Conservation (phyloP, 1,284 basidiomycete genomes). For the Rhodofomes roseus region DNA sequence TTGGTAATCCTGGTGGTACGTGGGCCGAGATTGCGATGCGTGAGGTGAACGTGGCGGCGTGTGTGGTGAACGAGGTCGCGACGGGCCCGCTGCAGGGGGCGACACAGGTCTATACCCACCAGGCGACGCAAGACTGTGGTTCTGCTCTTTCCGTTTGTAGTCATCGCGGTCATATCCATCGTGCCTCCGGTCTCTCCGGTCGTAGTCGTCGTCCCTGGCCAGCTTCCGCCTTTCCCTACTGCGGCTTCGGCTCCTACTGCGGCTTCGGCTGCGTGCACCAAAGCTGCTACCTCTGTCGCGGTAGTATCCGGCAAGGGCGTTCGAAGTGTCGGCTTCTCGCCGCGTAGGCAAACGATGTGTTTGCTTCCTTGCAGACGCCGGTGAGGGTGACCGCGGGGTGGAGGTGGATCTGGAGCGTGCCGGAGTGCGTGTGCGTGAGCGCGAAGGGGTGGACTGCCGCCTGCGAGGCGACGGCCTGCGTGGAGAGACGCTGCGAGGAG, state of each 20-base stretch:
- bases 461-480: slow-evolving; percentile 5
- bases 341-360: slow-evolving; percentile 29
- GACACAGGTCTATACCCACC: slow-evolving; percentile 17
- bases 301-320: slow-evolving; percentile 15
- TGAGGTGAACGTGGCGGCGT: slow-evolving; percentile 21
- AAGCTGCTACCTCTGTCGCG: slow-evolving; percentile 18
- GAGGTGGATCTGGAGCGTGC: neutral
- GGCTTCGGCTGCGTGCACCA: slow-evolving; percentile 1
- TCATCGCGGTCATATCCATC: neutral
- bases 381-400: slow-evolving; percentile 16
- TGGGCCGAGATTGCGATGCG: slow-evolving; percentile 29
- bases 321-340: slow-evolving; percentile 11
- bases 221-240: slow-evolving; percentile 3
- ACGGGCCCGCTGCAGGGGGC: slow-evolving; percentile 10
- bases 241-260: slow-evolving; percentile 4
- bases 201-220: neutral
- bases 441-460: slow-evolving; percentile 23
- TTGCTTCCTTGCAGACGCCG: slow-evolving; percentile 20
- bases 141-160: neutral
- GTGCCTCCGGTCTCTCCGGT: neutral
- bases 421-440: slow-evolving; percentile 16
- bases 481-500: slow-evolving; percentile 5
- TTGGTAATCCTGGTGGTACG: slow-evolving; percentile 27
- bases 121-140: neutral
- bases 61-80: slow-evolving; percentile 16